Base-by-base conservation (phyloP, 1,284 basidiomycete species). In the Quambalaria eucalypti region DNA sequence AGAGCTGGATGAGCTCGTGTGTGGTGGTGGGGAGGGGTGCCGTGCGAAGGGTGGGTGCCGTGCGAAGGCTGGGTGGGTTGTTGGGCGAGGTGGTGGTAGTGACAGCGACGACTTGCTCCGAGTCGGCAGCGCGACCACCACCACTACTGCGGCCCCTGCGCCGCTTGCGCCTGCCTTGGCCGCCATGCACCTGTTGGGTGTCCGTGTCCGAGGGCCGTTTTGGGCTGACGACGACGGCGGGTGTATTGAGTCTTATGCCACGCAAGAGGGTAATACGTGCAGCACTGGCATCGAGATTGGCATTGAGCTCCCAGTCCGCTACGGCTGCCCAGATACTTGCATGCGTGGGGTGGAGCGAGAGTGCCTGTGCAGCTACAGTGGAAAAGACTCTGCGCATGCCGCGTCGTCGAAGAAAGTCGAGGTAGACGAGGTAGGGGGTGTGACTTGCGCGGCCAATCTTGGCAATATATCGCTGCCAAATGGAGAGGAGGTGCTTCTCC, bases 401-500 rank as follows among this genome's bases (percentile, higher is more conserved):
- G 73, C 88, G 84, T 46, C 83, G 82, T 74, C 88, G 86, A 1
- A 90, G 90, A 29, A 88, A 82, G 59, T 87, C 81, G 55, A 93
- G 84, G 71, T 95, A 95, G 60, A 90, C 85, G 49, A 87, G 79
- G 91, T 91, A 96, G 0, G 91, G 81, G 1, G 82, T 84, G 5
- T 93, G 80, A 69, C 95, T 90, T 14, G 82, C 25, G 4, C 21
- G 82, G 70, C 89, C 90, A 82, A 93, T 93, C 73, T 87, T 88
- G 74, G 83, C 85, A 14, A 92, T 81, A 2, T 88, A 88, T 21
- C 91, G 84, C 76, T 95, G 90, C 65, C 91, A 89, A 63, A 95
- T 90, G 67, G 88, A 85, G 73, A 90, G 85, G 67, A 90, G 87
- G 62, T 90, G 78, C 21, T 26, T 21, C 25, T 46, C 42, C 42